phyloP scores from a whole-genome alignment of 1,284 basidiomycete genomes.

The Tilletia walkeri region DNA sequence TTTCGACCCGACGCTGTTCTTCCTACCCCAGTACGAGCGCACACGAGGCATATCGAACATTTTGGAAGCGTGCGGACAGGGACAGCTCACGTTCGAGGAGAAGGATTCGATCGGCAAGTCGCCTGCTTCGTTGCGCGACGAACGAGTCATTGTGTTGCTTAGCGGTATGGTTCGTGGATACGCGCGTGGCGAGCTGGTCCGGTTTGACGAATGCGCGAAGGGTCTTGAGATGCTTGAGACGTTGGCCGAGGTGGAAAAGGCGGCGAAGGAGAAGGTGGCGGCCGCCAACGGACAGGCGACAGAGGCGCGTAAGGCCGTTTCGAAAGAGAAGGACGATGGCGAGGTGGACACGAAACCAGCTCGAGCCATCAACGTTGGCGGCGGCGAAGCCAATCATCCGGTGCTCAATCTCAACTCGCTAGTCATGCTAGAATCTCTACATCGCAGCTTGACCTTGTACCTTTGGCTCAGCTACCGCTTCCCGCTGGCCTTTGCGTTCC shows the following conservation, averaged over 20 bases:
- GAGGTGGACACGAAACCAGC: background rate
- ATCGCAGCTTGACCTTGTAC: constrained; percentile 78
- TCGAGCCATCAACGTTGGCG: too few relatives aligned
- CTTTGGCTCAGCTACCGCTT: constrained; percentile 83
- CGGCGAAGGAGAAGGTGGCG: constrained; percentile 16
- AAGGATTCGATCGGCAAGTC: constrained; percentile 59
- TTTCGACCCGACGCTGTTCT: constrained; percentile 9
- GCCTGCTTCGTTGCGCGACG: constrained; percentile 60
- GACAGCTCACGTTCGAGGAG: constrained; percentile 56
- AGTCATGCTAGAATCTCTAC: constrained; percentile 71
- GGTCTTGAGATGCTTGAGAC: constrained; percentile 58
- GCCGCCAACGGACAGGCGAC: too few relatives aligned
- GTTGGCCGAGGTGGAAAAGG: constrained; percentile 55
- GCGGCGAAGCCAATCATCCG: background rate
- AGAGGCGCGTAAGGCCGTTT: too few relatives aligned
- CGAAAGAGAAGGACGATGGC: background rate
- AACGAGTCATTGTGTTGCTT: constrained; percentile 56
- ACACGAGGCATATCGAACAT: background rate
- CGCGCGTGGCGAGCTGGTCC: constrained; percentile 55
- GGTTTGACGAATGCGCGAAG: constrained; percentile 55
- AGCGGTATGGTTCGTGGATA: constrained; percentile 56
- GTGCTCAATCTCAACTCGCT: constrained; percentile 55
- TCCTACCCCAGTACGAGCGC: constrained; percentile 4
- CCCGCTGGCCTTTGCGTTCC: constrained; percentile 69
- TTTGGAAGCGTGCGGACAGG: background rate